A percentile compares a stretch with the other conserved stretches of the same genome.
Conservation (phyloP, 768 basidiomycete genomes). For the Auricularia sp. region DNA sequence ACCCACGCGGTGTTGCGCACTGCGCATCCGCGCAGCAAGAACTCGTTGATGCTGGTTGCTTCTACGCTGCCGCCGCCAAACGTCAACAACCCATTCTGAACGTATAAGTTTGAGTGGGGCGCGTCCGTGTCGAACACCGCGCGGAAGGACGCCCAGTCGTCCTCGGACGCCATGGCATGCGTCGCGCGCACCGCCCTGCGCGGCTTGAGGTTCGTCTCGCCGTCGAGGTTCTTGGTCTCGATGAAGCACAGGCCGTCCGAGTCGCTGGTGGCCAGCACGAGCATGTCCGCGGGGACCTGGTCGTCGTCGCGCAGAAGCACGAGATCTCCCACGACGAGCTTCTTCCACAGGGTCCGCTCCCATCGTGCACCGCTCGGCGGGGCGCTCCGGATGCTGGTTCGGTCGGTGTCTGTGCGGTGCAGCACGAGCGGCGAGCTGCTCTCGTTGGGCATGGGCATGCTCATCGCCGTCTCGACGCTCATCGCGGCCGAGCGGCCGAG, state of each 20-base stretch:
- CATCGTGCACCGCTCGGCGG: conserved; percentile 42
- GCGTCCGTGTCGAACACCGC: conserved; percentile 91
- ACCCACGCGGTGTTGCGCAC: conserved; percentile 88
- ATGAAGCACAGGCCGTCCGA: conserved; percentile 87
- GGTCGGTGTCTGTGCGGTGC: neutral
- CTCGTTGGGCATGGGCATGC: neutral
- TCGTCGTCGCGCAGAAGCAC: conserved; percentile 88
- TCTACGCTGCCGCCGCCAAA: conserved; percentile 63
- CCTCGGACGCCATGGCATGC: conserved; percentile 64
- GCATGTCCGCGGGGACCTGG: conserved; percentile 91
- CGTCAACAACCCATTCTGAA: conserved; percentile 75
- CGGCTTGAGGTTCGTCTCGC: conserved; percentile 93
- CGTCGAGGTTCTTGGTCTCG: conserved; percentile 97
- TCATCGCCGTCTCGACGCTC: neutral
- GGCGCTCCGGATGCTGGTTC: neutral
- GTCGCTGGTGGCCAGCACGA: conserved; percentile 87
- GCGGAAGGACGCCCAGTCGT: conserved; percentile 77
- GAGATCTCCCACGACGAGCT: conserved; percentile 91
- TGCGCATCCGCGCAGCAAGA: conserved; percentile 83
- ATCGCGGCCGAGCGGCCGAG: neutral
- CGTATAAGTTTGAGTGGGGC: conserved; percentile 86
- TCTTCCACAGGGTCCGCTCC: conserved; percentile 98
- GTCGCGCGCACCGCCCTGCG: conserved; percentile 71
- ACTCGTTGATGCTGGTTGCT: conserved; percentile 80
- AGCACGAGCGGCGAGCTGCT: neutral